Evolutionary conservation across 345 rosid genomes (phyloP).

Genomic region (Acer yangbiense): DNA sequence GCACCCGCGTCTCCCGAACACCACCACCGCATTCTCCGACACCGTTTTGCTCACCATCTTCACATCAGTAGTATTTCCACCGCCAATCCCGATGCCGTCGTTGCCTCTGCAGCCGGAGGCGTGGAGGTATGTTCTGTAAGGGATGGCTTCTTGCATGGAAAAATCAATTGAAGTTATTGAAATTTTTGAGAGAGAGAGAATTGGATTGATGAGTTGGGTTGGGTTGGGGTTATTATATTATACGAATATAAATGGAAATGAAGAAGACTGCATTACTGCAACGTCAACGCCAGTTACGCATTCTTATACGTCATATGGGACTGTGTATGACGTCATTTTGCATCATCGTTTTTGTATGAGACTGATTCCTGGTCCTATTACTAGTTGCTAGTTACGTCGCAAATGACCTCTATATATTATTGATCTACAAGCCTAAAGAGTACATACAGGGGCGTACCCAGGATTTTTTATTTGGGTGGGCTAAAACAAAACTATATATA

Average conservation of each 20-base stretch:
- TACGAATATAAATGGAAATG: conserved; percentile 8
- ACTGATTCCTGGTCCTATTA: conserved; percentile 30
- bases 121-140: conserved; percentile 36
- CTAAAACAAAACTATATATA: no score
- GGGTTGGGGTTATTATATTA: not conserved
- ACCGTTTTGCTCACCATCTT: conserved; percentile 39
- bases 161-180: not conserved
- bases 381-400: not conserved
- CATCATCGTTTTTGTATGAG: conserved; percentile 45
- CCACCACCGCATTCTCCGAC: conserved; percentile 59
- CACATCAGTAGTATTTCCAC: not conserved
- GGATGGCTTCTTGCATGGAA: conserved; percentile 64
- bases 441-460: no score
- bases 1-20: conserved; percentile 66
- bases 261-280: conserved; percentile 31
- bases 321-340: conserved; percentile 38
- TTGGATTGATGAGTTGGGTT: not conserved
- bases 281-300: conserved; percentile 65
- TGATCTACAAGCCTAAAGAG: no score
- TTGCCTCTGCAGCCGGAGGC: conserved; percentile 17
- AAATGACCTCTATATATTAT: not conserved
- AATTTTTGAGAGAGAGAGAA: not conserved
- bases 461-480: no score
- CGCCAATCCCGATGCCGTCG: not conserved
- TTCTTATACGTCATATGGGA: conserved; percentile 48